Percentiles rank a stretch among this genome's conserved stretches.
Conservation (phyloP, 257 asterid species). For the Paraleonurus japonicus region DNA sequence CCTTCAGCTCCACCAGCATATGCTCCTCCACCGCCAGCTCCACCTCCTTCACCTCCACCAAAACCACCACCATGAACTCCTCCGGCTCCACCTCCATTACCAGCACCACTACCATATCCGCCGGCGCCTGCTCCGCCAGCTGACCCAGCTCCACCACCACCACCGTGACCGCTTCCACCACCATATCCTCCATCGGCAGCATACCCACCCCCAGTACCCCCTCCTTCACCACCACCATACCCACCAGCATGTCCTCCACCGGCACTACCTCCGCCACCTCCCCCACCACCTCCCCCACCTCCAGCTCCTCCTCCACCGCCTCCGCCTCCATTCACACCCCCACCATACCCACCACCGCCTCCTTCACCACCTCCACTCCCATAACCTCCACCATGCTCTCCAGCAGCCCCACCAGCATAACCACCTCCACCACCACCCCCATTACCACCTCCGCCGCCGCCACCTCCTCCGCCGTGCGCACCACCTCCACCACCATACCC, state of each 20-base stretch:
- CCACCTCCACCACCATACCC: slow-evolving; percentile 36
- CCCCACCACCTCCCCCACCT: slow-evolving; percentile 38
- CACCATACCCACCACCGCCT: slow-evolving; percentile 40
- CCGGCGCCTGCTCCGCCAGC: slow-evolving; percentile 42
- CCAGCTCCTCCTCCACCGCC: slow-evolving; percentile 36
- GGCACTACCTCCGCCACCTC: slow-evolving; percentile 39
- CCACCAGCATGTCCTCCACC: slow-evolving; percentile 50
- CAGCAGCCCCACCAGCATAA: slow-evolving; percentile 48
- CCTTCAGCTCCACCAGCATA: slow-evolving; percentile 48
- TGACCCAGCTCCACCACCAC: slow-evolving; percentile 43
- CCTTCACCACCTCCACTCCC: slow-evolving; percentile 59
- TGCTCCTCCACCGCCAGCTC: slow-evolving; percentile 34
- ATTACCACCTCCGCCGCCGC: slow-evolving; percentile 37
- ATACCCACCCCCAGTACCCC: slow-evolving; percentile 52
- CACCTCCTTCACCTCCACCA: slow-evolving; percentile 36
- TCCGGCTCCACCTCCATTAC: slow-evolving; percentile 38
- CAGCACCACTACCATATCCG: slow-evolving; percentile 52
- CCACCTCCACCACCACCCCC: slow-evolving; percentile 47
- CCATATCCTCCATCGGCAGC: slow-evolving; percentile 51
- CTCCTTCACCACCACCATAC: slow-evolving; percentile 57
- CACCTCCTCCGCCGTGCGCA: slow-evolving; percentile 43
- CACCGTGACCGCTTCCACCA: slow-evolving; percentile 44
- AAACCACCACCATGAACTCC: slow-evolving; percentile 48
- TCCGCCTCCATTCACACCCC: slow-evolving; percentile 50
- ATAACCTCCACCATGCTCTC: slow-evolving; percentile 43